Percentiles rank a stretch among this genome's conserved stretches.
phyloP scores from a whole-genome alignment of 78 protist species.

The Polysphondylium violaceum region DNA sequence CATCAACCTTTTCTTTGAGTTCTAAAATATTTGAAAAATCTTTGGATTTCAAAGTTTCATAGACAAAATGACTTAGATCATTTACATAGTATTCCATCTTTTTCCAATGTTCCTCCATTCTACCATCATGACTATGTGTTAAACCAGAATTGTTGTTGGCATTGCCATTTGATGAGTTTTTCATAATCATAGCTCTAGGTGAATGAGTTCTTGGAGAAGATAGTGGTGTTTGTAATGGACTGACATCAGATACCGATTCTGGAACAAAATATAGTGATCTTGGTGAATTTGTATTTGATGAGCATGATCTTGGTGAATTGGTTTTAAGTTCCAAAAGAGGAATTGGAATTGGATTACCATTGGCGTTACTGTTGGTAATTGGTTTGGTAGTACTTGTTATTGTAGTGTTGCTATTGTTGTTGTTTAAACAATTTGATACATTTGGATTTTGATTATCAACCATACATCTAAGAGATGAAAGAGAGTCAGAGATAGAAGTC shows the following conservation, averaged over 20 bases:
- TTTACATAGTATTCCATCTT: slow-evolving; percentile 51
- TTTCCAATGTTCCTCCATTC: slow-evolving; percentile 66
- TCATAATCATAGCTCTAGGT: not conserved
- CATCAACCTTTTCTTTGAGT: slow-evolving; percentile 35
- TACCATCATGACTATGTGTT: not conserved
- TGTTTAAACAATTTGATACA: slow-evolving; percentile 3
- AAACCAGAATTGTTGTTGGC: not conserved
- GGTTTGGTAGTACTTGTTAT: not conserved
- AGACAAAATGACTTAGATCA: slow-evolving; percentile 39
- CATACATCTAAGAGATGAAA: too few species aligned
- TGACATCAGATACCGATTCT: slow-evolving; percentile 7
- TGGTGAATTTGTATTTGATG: slow-evolving; percentile 19
- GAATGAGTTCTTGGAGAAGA: slow-evolving; percentile 6
- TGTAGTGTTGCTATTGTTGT: slow-evolving; percentile 1
- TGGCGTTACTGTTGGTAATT: not conserved
- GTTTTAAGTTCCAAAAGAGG: not conserved
- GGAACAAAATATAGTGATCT: slow-evolving; percentile 16
- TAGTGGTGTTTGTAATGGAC: slow-evolving; percentile 11
- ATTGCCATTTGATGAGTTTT: slow-evolving; percentile 9
- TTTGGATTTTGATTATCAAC: too few species aligned
- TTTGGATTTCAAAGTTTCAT: slow-evolving; percentile 36
- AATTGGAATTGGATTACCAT: not conserved
- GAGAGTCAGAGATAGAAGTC: too few species aligned
- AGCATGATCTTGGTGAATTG: not conserved
- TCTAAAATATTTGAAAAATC: slow-evolving; percentile 20